Base-by-base conservation (phyloP, 2,329 filamentous ascomycete genomes). In the Aspergillus aculeatus region DNA sequence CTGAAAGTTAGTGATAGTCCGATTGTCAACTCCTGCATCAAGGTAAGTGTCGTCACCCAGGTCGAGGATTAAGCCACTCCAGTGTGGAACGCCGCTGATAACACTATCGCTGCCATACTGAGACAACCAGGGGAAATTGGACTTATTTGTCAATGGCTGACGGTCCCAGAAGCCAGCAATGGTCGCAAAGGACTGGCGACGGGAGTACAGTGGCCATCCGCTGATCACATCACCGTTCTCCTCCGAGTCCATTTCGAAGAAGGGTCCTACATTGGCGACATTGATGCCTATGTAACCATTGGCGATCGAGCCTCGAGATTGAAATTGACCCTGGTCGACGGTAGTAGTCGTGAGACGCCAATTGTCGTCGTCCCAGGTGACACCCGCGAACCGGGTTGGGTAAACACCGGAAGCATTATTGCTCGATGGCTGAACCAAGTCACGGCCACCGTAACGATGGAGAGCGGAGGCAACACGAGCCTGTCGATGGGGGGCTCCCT, bases 81-180 rank as follows among this genome's bases (percentile, higher is more conserved):
- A 89, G 69, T 91, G 88, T 6, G 89, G 89, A 16, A 92, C 82
- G 24, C 89, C 89, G 54, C 83, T 84, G 62, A 91, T 89, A 54
- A 89, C 86, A 65, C 84, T 89, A 67, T 92, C 89, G 59, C 84
- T 84, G 6, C 88, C 88, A 73, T 89, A 88, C 64, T 90, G 84
- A 58, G 84, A 81, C 48, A 91, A 72, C 87, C 89, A 90, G 0
- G 81, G 81, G 65, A 88, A 90, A 65, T 90, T 90, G 6, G 83
- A 83, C 0, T 82, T 81, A 49, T 84, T 86, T 0, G 82, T 84
- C 31, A 78, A 81, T 2, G 81, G 78, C 68, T 89, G 85, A 3
- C 78, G 78, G 62, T 89, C 82, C 70, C 82, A 90, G 68, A 90
- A 90, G 1, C 88, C 88, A 4, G 85, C 82, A 29, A 91, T 83